Evolutionary conservation across 1,284 basidiomycete genomes (phyloP).

Genomic region (Rhizopogon parksii): DNA sequence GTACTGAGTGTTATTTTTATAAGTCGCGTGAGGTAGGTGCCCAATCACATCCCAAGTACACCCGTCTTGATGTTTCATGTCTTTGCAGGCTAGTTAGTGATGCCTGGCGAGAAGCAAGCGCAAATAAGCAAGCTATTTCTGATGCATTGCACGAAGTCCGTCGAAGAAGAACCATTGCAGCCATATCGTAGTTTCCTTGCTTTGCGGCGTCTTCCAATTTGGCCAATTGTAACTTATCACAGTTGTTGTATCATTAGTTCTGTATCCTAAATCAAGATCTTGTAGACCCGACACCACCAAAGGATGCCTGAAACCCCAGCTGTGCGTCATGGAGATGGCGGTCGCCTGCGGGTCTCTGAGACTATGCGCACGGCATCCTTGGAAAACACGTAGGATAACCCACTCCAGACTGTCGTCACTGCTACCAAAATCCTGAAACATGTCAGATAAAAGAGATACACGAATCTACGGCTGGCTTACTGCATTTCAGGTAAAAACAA

Average conservation of each 20-base stretch:
- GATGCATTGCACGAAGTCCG: slow-evolving; percentile 67
- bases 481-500: slow-evolving; percentile 55
- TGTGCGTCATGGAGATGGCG: slow-evolving; percentile 11
- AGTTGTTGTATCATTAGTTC: slow-evolving; percentile 14
- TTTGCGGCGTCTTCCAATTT: slow-evolving; percentile 8
- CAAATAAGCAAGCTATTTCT: slow-evolving; percentile 52
- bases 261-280: background rate
- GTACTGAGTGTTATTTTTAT: slow-evolving; percentile 61
- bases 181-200: slow-evolving; percentile 11
- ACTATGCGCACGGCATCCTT: slow-evolving; percentile 62
- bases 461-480: slow-evolving; percentile 33
- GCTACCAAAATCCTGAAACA: slow-evolving; percentile 72
- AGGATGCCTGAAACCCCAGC: background rate
- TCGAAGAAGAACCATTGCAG: slow-evolving; percentile 36
- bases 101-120: slow-evolving; percentile 54
- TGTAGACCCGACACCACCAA: background rate
- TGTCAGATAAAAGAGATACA: slow-evolving; percentile 5
- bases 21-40: slow-evolving; percentile 57
- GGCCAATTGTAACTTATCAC: slow-evolving; percentile 21
- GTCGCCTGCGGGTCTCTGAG: slow-evolving; percentile 31
- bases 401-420: slow-evolving; percentile 88
- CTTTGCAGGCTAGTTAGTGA: slow-evolving; percentile 47
- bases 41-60: background rate
- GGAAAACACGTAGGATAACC: slow-evolving; percentile 80
- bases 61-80: slow-evolving; percentile 9